Percentiles rank a stretch among this genome's conserved stretches.
These are phyloP conservation scores for Rhynchosporium agropyri DNA, from an alignment of 2,329 filamentous ascomycete species.

Conservation along the genomic window DNA sequence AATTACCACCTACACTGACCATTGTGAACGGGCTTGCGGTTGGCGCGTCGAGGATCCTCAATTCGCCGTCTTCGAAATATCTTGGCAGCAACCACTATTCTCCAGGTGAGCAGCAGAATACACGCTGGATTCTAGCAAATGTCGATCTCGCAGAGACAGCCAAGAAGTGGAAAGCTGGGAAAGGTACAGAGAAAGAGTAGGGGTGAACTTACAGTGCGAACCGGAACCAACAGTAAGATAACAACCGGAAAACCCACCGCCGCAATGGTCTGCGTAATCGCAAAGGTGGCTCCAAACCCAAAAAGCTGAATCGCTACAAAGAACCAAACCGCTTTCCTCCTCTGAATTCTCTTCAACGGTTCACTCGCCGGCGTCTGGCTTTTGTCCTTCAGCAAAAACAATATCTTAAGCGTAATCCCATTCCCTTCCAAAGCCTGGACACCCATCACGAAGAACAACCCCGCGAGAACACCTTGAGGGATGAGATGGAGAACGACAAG, in stretches of 20 bases:
- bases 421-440: slow-evolving; percentile 76
- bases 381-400: slow-evolving; percentile 69
- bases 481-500: slow-evolving; percentile 75
- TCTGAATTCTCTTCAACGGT: slow-evolving; percentile 62
- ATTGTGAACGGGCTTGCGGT: slow-evolving; percentile 57
- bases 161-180: neutral
- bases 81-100: slow-evolving; percentile 45
- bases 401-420: slow-evolving; percentile 73
- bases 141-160: neutral
- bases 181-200: neutral
- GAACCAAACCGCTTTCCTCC: slow-evolving; percentile 67
- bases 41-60: slow-evolving; percentile 58
- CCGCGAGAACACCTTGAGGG: slow-evolving; percentile 77
- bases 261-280: slow-evolving; percentile 80
- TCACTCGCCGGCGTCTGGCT: slow-evolving; percentile 61
- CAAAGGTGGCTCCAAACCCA: slow-evolving; percentile 77
- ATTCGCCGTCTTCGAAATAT: slow-evolving; percentile 38
- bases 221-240: slow-evolving; percentile 37
- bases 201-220: slow-evolving; percentile 25
- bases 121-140: neutral
- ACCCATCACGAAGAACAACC: slow-evolving; percentile 85
- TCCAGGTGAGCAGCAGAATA: neutral
- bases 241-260: slow-evolving; percentile 73
- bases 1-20: slow-evolving; percentile 40
- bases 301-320: slow-evolving; percentile 71